phyloP scores from a whole-genome alignment of 176 grass and related monocot species.

The Cenchrus americanus region DNA sequence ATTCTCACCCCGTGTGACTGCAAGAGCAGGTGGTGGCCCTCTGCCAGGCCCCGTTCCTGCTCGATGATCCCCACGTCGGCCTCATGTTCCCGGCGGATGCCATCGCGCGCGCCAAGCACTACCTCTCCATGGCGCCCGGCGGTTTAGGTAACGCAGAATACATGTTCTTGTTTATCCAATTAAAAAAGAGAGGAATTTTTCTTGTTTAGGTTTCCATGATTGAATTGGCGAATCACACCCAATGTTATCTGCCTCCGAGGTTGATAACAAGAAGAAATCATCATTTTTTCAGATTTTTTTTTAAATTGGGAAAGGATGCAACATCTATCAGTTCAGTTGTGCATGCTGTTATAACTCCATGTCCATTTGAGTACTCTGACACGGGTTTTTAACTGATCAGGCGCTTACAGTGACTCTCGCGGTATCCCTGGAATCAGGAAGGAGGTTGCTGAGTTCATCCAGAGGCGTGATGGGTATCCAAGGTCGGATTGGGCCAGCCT shows the following conservation, averaged over 20 bases:
- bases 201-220: not conserved
- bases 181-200: not conserved
- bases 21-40: slow-evolving; percentile 81
- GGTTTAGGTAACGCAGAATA: slow-evolving; percentile 67
- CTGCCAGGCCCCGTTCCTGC: slow-evolving; percentile 94
- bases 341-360: not conserved
- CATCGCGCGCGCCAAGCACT: slow-evolving; percentile 93
- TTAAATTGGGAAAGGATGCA: not conserved
- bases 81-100: slow-evolving; percentile 94
- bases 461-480: not conserved
- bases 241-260: not conserved
- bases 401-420: slow-evolving; percentile 94
- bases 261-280: not conserved
- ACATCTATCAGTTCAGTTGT: not conserved
- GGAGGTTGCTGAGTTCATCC: too few relatives aligned
- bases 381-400: slow-evolving; percentile 36
- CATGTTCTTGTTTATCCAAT: not conserved
- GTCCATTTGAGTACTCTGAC: slow-evolving; percentile 1
- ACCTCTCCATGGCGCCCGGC: slow-evolving; percentile 78
- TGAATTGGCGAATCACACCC: not conserved
- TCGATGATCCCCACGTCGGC: slow-evolving; percentile 92
- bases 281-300: not conserved
- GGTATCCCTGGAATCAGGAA: too few relatives aligned
- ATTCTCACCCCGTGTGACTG: not conserved
- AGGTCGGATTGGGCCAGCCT: slow-evolving; percentile 7